These are phyloP conservation scores for Prunus fruticosa DNA, from an alignment of 306 rosid species.

Conservation along the genomic window DNA sequence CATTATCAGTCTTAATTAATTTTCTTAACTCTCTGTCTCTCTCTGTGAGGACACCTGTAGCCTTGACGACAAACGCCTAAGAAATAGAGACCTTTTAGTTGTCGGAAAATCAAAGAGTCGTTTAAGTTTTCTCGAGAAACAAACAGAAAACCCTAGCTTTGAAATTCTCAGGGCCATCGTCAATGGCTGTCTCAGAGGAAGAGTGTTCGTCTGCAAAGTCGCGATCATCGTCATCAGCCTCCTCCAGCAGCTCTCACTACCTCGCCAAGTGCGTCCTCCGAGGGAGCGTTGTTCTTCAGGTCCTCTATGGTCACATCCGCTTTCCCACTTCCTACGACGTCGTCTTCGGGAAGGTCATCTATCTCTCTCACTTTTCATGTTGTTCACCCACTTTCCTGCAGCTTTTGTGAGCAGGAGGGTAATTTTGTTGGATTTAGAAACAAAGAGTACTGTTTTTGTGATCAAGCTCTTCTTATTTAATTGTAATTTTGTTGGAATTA, in stretches of 20 bases:
- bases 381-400: neutral
- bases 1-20: too few species aligned
- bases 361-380: neutral
- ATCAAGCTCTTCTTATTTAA: neutral
- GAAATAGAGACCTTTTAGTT: neutral
- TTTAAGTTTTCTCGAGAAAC: neutral
- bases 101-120: neutral
- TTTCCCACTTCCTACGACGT: slow-evolving; percentile 68
- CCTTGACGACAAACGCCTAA: neutral
- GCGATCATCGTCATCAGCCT: slow-evolving; percentile 57
- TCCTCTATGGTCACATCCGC: slow-evolving; percentile 73
- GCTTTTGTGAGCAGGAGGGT: neutral
- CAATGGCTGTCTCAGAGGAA: slow-evolving; percentile 90
- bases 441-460: too few species aligned
- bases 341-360: slow-evolving; percentile 71
- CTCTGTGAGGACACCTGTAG: neutral
- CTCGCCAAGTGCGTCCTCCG: slow-evolving; percentile 85
- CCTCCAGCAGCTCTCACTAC: slow-evolving; percentile 47
- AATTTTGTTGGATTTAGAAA: neutral
- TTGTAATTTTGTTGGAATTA: neutral
- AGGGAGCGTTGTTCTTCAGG: slow-evolving; percentile 84
- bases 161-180: neutral
- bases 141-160: slow-evolving; percentile 7
- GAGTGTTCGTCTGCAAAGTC: slow-evolving; percentile 83
- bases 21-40: neutral